phyloP scores from a whole-genome alignment of 2,329 filamentous ascomycete species.

The Fusarium kyushuense region DNA sequence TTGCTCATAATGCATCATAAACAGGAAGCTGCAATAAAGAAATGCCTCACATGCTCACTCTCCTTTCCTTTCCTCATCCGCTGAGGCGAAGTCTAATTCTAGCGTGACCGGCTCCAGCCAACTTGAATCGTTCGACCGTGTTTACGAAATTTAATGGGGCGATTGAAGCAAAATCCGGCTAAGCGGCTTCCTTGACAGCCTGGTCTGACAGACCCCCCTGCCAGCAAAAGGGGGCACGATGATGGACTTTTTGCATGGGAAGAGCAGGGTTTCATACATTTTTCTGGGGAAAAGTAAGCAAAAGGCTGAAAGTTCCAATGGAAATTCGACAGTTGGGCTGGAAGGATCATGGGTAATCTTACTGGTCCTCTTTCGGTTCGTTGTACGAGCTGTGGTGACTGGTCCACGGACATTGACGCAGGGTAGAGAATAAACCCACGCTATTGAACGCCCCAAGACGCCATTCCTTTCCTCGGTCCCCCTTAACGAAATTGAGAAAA shows the following conservation, averaged over 20 bases:
- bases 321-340: not conserved
- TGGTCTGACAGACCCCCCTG: not conserved
- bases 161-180: conserved; percentile 3
- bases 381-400: not conserved
- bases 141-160: conserved; percentile 1
- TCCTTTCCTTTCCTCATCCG: not conserved
- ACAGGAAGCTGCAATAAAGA: not conserved
- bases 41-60: conserved; percentile 12
- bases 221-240: not conserved
- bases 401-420: not conserved
- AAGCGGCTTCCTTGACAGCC: conserved; percentile 14
- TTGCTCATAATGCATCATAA: not conserved
- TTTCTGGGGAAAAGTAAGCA: conserved; percentile 21
- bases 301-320: conserved; percentile 3
- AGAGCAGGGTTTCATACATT: not conserved
- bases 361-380: not conserved
- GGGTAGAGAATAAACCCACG: not conserved
- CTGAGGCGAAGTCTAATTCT: not conserved
- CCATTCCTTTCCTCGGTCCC: not conserved
- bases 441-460: conserved; percentile 9
- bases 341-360: not conserved
- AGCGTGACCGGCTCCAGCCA: not conserved
- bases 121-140: not conserved
- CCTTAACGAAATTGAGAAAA: not conserved
- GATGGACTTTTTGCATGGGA: conserved; percentile 3